phyloP scores from a whole-genome alignment of 2,329 filamentous ascomycete genomes.

The Nemania abortiva region DNA sequence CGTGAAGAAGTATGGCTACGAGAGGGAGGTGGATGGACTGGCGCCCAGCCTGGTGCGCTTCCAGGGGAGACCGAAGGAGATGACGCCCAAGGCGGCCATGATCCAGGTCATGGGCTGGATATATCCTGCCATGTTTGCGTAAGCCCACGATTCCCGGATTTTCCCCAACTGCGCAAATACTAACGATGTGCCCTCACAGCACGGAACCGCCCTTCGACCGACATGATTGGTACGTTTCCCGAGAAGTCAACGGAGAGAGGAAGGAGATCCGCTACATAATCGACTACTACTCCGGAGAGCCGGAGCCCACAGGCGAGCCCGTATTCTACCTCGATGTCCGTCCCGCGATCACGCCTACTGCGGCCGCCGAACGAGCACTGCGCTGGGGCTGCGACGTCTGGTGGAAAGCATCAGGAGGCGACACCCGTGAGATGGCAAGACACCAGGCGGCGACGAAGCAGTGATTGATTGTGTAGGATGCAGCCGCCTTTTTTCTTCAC shows the following conservation, averaged over 20 bases:
- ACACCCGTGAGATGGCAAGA: constrained; percentile 62
- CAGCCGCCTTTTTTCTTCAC: not conserved
- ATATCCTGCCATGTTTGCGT: constrained; percentile 85
- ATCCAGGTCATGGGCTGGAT: constrained; percentile 82
- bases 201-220: constrained; percentile 92
- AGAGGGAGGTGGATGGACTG: constrained; percentile 65
- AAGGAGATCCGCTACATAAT: constrained; percentile 94
- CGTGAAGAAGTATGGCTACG: constrained; percentile 58
- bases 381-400: constrained; percentile 94
- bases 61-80: constrained; percentile 87
- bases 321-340: constrained; percentile 97
- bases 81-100: constrained; percentile 92
- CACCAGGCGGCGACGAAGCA: constrained; percentile 25
- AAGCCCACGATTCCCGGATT: constrained; percentile 51
- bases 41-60: constrained; percentile 86
- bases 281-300: constrained; percentile 90
- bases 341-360: constrained; percentile 84
- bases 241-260: constrained; percentile 73
- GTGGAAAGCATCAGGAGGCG: constrained; percentile 87
- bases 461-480: constrained; percentile 13
- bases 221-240: constrained; percentile 94
- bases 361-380: constrained; percentile 83
- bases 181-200: constrained; percentile 55
- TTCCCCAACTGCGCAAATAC: not conserved
- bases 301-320: constrained; percentile 86